Conservation (phyloP, 768 basidiomycete genomes). For the Lentinula detonsa region DNA sequence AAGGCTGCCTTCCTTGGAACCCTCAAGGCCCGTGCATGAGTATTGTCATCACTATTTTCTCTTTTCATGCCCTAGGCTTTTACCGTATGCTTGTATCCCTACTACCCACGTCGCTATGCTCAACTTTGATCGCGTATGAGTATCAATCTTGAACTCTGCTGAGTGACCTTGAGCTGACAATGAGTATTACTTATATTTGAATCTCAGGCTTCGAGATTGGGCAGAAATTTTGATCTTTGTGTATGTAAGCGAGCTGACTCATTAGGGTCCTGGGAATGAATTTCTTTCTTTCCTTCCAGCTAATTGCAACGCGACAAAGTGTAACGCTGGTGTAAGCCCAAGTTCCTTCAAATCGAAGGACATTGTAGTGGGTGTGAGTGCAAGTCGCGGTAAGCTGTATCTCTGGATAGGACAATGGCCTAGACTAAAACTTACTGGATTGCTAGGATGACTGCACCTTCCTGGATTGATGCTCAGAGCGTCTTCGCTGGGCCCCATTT, state of each 20-base stretch:
- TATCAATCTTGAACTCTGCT: no score
- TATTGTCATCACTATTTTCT: constrained; percentile 25
- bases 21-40: constrained; percentile 48
- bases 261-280: background rate
- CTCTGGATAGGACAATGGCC: background rate
- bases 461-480: constrained; percentile 75
- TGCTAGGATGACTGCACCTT: constrained; percentile 65
- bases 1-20: constrained; percentile 92
- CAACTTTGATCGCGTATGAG: no score
- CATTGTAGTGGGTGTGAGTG: constrained; percentile 14
- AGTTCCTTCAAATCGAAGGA: background rate
- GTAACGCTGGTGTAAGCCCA: background rate
- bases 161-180: background rate
- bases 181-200: no score
- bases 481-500: constrained; percentile 66
- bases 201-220: no score
- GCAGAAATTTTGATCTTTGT: background rate
- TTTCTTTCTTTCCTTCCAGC: background rate
- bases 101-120: background rate
- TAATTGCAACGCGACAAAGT: background rate
- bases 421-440: constrained; percentile 2
- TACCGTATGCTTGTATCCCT: background rate
- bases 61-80: background rate
- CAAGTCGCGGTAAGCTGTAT: constrained; percentile 38
- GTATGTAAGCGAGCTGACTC: background rate